Evolutionary conservation across 1,284 basidiomycete genomes (phyloP).

Genomic region (Malassezia globosa): DNA sequence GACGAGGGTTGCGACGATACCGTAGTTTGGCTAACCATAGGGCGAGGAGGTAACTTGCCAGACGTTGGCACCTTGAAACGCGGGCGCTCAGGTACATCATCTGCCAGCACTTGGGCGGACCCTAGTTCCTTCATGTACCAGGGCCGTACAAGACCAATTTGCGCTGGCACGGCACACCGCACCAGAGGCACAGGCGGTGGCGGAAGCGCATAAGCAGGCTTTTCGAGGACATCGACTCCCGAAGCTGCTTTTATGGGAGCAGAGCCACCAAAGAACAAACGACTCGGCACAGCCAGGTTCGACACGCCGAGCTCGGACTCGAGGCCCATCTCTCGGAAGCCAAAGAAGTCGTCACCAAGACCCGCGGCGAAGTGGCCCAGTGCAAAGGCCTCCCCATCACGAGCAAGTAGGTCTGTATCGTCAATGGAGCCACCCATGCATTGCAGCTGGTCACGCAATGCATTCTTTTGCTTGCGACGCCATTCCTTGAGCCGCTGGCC

Average conservation of each 20-base stretch:
- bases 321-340: constrained; percentile 74
- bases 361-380: constrained; percentile 74
- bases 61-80: constrained; percentile 41
- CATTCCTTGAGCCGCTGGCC: constrained; percentile 64
- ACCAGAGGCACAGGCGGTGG: constrained; percentile 65
- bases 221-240: background rate
- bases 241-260: background rate
- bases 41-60: constrained; percentile 35
- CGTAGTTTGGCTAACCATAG: constrained; percentile 22
- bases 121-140: constrained; percentile 52
- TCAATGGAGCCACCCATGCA: constrained; percentile 51
- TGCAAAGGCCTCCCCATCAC: constrained; percentile 61
- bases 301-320: constrained; percentile 74
- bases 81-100: constrained; percentile 36
- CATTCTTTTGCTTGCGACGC: constrained; percentile 69
- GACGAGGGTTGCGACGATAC: too few relatives aligned
- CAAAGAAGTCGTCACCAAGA: constrained; percentile 86
- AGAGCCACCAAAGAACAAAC: constrained; percentile 61
- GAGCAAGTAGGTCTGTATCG: constrained; percentile 68
- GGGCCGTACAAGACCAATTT: constrained; percentile 70
- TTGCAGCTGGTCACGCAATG: constrained; percentile 61
- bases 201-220: constrained; percentile 60
- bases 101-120: constrained; percentile 22
- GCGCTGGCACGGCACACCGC: constrained; percentile 57
- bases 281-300: constrained; percentile 65